Evolutionary conservation across 192 early-diverging fungal species (phyloP), one percentile per base, ranked within the genome.

Genomic region (Lobulomyces angularis): DNA sequence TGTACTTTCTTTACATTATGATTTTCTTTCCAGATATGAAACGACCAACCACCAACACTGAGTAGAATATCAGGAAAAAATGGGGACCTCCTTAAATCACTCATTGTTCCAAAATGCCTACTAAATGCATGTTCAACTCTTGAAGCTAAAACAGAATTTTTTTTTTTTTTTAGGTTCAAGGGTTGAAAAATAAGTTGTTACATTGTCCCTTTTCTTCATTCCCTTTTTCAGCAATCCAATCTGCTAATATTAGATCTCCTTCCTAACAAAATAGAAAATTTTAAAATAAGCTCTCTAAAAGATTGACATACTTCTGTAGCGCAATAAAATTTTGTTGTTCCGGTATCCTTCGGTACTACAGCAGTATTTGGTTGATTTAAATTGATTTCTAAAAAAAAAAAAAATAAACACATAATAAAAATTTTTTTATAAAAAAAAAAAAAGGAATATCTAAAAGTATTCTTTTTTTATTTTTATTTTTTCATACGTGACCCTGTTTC

Each of bases 21-120:
- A 17, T 59, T 55, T 58, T 78, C 75, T 41, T 56, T 61, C 75
- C 75, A 78, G 27, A 78, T 57, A 31, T 74, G 59, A 44, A 69
- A 74, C 14, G 65, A 62, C 69, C 73, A 77, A 7, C 75, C 75
- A 2, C 75, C 75, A 3, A 64, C 54, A 32, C 60, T 65, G 8
- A 78, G 59, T 2, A 78, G 27, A 23, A 78, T 65, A 33, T 75
- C 73, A 3, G 68, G 63, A 50, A 77, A 78, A 38, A 77, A 74
- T 5, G 71, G 75, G 1, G 71, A 77, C 12, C 75, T 54, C 9
- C 66, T 60, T n/a, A 78, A 34, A 37, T 77, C 75, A 20, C 57
- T 52, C 50, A 78, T 61, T 7, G 71, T 52, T 0, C 63, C 75
- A 46, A 60, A 78, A 37, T 78, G 75, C 27, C 50, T 51, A 35